Base-by-base conservation (phyloP, 139 green algal species). In the Chlorella sp. region DNA sequence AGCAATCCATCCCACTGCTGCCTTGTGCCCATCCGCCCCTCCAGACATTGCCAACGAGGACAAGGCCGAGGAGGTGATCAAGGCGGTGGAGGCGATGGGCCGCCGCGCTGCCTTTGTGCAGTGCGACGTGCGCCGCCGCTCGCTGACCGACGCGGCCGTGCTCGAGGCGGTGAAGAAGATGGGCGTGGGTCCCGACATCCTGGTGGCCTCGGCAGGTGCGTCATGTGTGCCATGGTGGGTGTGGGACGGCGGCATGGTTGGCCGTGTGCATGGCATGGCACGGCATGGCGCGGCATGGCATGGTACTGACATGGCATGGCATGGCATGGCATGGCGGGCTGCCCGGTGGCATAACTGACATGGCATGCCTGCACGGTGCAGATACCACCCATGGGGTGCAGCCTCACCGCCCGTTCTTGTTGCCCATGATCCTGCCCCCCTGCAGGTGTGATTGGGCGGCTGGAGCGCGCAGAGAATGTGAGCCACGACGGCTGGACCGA, bases 121-220 rank as follows among this genome's bases (percentile, higher is more conserved):
- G 13, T 65, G 44, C 46, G 73, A 80, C n/a, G 73, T 80, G 73
- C 73, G 73, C 16, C 46, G 43, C 46, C 44, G 73, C 3, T 65
- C 73, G 8, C 73, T 65, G 32, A n/a, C 62, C 22, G n/a, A 80
- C 28, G 73, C 46, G 30, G 73, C 73, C 13, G 46, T 80, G 46
- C 30, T 30, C 34, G 32, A 80, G 32, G 73, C 73, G 28, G 73
- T 60, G 0, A n/a, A 64, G 28, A 30, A 41, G 32, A 80, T 80
- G 73, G 73, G 73, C 14, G 32, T n/a, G n/a, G 73, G 73, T 4
- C 73, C 73, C 14, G 73, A 80, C 73, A 80, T 80, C 46, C 73
- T 80, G 16, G 48, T 80, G 40, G 48, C 40, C 26, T 60, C 40
- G 6, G 73, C 73, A 80, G 73, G 73, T 65, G 73, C 43, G 41